Evolutionary conservation across 371 early-diverging fungal species (phyloP).

Genomic region (Racocetra persica): DNA sequence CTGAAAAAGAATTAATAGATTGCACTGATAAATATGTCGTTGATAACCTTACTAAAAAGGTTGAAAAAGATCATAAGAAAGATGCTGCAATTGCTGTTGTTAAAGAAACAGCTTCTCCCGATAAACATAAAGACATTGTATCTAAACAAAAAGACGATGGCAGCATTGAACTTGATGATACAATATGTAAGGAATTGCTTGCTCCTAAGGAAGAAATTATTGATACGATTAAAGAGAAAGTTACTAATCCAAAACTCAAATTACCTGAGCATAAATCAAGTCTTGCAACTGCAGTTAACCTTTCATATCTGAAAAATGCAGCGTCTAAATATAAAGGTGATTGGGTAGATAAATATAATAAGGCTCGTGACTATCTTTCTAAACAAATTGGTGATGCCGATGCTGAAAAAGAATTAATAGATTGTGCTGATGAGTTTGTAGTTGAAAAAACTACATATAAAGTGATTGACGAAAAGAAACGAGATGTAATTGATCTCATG

Average conservation of each 20-base stretch:
- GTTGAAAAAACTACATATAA: too few relatives aligned
- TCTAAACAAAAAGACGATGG: too few relatives aligned
- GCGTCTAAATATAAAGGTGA: background rate
- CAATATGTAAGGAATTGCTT: background rate
- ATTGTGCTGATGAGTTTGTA: background rate
- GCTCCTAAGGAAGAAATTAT: background rate
- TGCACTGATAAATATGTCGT: too few relatives aligned
- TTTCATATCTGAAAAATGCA: conserved; percentile 13
- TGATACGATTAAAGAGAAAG: background rate
- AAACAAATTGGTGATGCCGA: conserved; percentile 6
- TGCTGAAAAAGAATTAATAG: conserved; percentile 1
- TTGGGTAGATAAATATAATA: conserved; percentile 20
- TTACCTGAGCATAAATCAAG: too few relatives aligned
- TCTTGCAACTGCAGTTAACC: too few relatives aligned
- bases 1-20: too few relatives aligned
- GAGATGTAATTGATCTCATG: too few relatives aligned
- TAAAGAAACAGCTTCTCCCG: background rate
- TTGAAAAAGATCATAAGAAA: too few relatives aligned
- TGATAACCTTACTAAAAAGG: too few relatives aligned
- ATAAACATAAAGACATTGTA: background rate
- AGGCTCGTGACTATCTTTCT: conserved; percentile 4
- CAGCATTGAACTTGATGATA: too few relatives aligned
- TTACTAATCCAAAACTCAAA: background rate
- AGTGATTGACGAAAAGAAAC: background rate
- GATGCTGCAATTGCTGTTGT: too few relatives aligned